Conservation (phyloP, 73 alveolate genomes). For the Paramecium caudatum region DNA sequence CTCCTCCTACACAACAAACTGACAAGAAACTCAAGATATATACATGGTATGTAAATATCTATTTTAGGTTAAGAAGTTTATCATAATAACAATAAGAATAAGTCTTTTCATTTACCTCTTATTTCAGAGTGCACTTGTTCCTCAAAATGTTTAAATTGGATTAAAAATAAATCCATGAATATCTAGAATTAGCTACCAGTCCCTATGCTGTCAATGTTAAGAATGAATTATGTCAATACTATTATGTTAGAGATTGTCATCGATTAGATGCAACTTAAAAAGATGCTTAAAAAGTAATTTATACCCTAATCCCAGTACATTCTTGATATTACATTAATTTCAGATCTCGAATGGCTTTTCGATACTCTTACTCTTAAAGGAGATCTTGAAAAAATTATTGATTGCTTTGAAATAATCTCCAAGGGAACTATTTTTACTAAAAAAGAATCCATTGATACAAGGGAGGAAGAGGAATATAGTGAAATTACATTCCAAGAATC, state of each 20-base stretch:
- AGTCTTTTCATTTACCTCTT: conserved; percentile 58
- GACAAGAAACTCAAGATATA: conserved; percentile 35
- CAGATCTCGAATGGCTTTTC: conserved; percentile 48
- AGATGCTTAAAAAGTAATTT: neutral
- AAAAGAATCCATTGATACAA: neutral
- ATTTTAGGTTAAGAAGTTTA: conserved; percentile 38
- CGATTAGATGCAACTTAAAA: neutral
- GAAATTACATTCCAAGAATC: neutral
- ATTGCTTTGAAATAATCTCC: neutral
- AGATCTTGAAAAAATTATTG: conserved; percentile 12
- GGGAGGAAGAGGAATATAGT: neutral
- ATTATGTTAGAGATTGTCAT: conserved; percentile 17
- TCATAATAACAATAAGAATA: neutral
- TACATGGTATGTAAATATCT: conserved; percentile 7
- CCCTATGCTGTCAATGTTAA: conserved; percentile 52
- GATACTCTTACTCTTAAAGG: conserved; percentile 55
- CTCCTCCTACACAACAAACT: neutral
- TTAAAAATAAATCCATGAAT: conserved; percentile 1
- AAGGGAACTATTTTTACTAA: neutral
- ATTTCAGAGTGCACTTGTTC: conserved; percentile 9
- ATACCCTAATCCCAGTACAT: neutral
- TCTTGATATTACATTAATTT: neutral
- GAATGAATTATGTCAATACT: neutral
- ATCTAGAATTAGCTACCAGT: neutral
- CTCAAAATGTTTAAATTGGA: conserved; percentile 28